Base-by-base conservation (phyloP, 768 basidiomycete genomes). In the Lepiota venenata region DNA sequence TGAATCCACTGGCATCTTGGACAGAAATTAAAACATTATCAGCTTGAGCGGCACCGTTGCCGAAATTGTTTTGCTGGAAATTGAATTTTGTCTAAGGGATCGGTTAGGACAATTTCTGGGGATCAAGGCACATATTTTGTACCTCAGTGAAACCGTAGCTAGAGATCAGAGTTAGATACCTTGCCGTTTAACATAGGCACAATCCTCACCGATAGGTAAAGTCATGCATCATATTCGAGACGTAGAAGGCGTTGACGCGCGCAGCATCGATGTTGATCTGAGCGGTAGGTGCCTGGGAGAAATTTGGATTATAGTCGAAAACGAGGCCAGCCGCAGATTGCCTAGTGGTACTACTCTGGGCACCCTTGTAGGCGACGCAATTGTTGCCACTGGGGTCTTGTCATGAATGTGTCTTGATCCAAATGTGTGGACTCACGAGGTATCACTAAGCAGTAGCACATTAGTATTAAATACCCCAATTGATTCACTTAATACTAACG, bases 11-110 rank as follows among this genome's bases (percentile, higher is more conserved):
- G 9, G 72, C 61, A 56, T 81, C 78, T 65, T 84, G 81, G 14
- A 82, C 76, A 37, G 76, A 80, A 38, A 77, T 69, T 22, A 72
- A 74, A 35, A 85, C 78, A 12, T 74, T 73, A 64, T 84, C 82
- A 52, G 70, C 74, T 18, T 74, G 81, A 48, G 58, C 58, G 9
- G 82, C 82, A 20, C 81, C 81, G 55, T 76, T 72, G 16, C 71
- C 74, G 56, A 80, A 80, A 71, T 85, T 85, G 66, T 79, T 71
- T 25, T 67, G 71, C 64, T 84, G 83, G 78, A 84, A 69, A 59
- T 70, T 71, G 60, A 61, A 71, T 1, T 65, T 66, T 5, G 4
- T 32, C 32, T 32, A 11, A 7, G 32, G 32, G 2, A 32, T 2
- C 9, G 32, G 32, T 32, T 9, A 32, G 10, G 8, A 32, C 32